These are phyloP conservation scores for Tuber melanosporum DNA, from an alignment of 495 filamentous ascomycete genomes.

Conservation along the genomic window DNA sequence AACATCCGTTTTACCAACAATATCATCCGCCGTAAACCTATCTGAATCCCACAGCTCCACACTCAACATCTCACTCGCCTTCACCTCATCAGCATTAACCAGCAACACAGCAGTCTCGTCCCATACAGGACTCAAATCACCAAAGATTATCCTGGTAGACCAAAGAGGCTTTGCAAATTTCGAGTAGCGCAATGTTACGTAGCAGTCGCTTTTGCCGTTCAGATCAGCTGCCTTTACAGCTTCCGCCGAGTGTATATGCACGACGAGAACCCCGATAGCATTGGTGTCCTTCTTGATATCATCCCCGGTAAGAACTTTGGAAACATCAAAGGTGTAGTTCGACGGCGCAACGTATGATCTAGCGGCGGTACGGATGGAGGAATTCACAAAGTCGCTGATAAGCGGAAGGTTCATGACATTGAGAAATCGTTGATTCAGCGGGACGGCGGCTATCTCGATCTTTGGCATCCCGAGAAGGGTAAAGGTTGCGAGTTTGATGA, in stretches of 20 bases:
- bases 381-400: conserved; percentile 66
- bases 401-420: conserved; percentile 67
- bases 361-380: conserved; percentile 62
- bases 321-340: conserved; percentile 62
- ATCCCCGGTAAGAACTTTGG: conserved; percentile 67
- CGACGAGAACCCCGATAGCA: conserved; percentile 57
- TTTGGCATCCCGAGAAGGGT: conserved; percentile 71
- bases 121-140: conserved; percentile 62
- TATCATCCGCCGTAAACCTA: conserved; percentile 61
- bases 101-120: conserved; percentile 61
- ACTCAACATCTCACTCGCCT: conserved; percentile 61
- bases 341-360: conserved; percentile 69
- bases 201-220: conserved; percentile 60
- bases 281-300: conserved; percentile 69
- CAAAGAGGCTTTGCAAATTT: conserved; percentile 65
- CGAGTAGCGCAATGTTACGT: conserved; percentile 65
- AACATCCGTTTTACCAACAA: conserved; percentile 62
- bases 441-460: conserved; percentile 61
- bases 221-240: conserved; percentile 64
- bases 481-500: conserved; percentile 61
- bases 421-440: conserved; percentile 57
- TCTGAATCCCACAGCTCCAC: conserved; percentile 70
- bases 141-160: conserved; percentile 57
- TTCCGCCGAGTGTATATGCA: conserved; percentile 56
- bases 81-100: conserved; percentile 61